Evolutionary conservation across 73 alveolate genomes (phyloP).

Genomic region (Paraurostyla sp.): DNA sequence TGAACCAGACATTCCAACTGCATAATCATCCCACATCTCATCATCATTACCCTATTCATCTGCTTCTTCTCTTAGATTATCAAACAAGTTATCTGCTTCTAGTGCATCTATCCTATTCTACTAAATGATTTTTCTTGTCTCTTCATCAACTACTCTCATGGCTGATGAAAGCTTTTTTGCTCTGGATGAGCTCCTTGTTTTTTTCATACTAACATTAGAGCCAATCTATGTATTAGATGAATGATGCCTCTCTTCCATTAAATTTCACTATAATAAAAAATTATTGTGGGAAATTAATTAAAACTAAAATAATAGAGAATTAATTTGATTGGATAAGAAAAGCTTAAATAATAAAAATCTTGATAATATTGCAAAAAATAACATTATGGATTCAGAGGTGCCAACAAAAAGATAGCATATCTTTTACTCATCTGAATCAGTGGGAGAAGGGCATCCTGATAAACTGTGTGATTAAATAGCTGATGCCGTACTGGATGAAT

Average conservation of each 20-base stretch:
- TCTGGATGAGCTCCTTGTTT: conserved; percentile 65
- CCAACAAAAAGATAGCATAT: too few relatives aligned
- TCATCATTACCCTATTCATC: conserved; percentile 55
- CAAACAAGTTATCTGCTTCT: conserved; percentile 78
- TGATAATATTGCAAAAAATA: too few relatives aligned
- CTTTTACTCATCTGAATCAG: too few relatives aligned
- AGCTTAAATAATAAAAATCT: too few relatives aligned
- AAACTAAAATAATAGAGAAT: conserved; percentile 97
- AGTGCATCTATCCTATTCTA: conserved; percentile 68
- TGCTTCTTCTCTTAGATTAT: background rate
- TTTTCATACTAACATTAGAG: background rate
- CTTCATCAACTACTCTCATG: conserved; percentile 77
- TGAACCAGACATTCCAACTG: conserved; percentile 38
- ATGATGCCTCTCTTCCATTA: background rate
- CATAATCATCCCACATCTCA: conserved; percentile 65
- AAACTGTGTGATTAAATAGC: conserved; percentile 95
- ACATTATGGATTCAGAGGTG: too few relatives aligned
- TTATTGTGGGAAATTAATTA: conserved; percentile 87
- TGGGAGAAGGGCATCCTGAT: conserved; percentile 98
- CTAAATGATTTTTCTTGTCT: conserved; percentile 71
- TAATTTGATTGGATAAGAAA: too few relatives aligned
- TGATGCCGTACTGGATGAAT: conserved; percentile 86
- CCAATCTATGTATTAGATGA: background rate
- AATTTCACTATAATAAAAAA: background rate
- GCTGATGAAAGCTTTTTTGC: conserved; percentile 71